A percentile compares a stretch with the other conserved stretches of the same genome.
These are phyloP conservation scores for Gremmenia infestans DNA, from an alignment of 2,329 filamentous ascomycete species.

Conservation along the genomic window DNA sequence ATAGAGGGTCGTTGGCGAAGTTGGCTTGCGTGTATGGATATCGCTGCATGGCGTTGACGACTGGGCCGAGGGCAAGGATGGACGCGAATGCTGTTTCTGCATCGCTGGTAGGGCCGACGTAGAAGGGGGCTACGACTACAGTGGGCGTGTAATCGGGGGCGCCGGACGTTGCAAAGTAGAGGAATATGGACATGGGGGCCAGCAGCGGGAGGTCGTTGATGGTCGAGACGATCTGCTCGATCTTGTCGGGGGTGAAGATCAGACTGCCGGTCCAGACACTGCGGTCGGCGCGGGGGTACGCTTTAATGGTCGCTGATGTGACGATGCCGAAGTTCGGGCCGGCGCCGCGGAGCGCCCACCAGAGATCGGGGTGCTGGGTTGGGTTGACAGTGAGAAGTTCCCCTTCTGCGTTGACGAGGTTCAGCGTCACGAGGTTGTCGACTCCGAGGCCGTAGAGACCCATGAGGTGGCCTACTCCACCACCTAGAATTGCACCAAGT, in stretches of 20 bases:
- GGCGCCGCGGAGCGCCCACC: not conserved
- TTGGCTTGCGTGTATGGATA: not conserved
- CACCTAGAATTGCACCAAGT: not conserved
- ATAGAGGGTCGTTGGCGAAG: not conserved
- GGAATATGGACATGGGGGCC: not conserved
- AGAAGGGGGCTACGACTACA: not conserved
- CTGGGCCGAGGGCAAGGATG: not conserved
- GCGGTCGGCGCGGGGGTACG: not conserved
- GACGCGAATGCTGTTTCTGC: not conserved
- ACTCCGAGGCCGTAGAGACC: not conserved
- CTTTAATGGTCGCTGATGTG: not conserved
- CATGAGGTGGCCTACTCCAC: not conserved
- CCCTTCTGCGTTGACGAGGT: not conserved
- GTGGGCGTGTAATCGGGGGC: not conserved
- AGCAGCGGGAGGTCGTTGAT: not conserved
- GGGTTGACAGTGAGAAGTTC: not conserved
- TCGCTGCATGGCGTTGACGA: not conserved
- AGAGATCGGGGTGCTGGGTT: not conserved
- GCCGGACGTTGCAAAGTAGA: not conserved
- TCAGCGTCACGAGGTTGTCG: not conserved
- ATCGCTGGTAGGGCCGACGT: not conserved
- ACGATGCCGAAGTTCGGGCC: constrained; percentile 2
- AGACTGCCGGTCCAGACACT: not conserved
- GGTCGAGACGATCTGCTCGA: not conserved
- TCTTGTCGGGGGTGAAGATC: not conserved